These are phyloP conservation scores for Phytophthora fragariae DNA, from an alignment of 352 stramenopile genomes.

Conservation along the genomic window DNA sequence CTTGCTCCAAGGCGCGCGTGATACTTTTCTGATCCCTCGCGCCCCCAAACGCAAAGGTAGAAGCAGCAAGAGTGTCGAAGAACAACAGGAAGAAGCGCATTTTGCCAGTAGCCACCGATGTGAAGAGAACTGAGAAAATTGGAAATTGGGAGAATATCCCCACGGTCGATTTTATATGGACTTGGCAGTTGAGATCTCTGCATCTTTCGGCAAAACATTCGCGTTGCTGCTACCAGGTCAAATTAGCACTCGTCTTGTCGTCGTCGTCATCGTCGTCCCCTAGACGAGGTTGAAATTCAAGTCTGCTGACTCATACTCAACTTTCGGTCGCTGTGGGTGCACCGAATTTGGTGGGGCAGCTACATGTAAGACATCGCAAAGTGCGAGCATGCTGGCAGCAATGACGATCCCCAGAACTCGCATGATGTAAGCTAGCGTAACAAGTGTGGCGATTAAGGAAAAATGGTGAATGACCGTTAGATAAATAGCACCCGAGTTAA, in stretches of 20 bases:
- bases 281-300: too few relatives aligned
- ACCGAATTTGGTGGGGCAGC: not conserved
- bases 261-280: not conserved
- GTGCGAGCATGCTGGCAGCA: not conserved
- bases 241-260: not conserved
- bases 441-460: not conserved
- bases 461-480: not conserved
- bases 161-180: too few relatives aligned
- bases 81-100: conserved; percentile 11
- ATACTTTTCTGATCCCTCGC: not conserved
- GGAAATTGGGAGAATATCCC: not conserved
- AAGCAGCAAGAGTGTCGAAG: not conserved
- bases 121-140: not conserved
- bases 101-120: not conserved
- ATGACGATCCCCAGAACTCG: not conserved
- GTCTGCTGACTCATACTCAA: not conserved
- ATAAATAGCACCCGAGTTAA: too few relatives aligned
- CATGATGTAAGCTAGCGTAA: not conserved
- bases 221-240: not conserved
- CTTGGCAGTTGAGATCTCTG: not conserved
- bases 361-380: not conserved
- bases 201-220: not conserved
- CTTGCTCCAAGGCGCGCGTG: not conserved
- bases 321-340: not conserved
- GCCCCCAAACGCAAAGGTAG: too few relatives aligned